A percentile compares a stretch with the other conserved stretches of the same genome.
These are phyloP conservation scores for Onygenales sp. DNA, from an alignment of 2,329 filamentous ascomycete genomes.

Conservation along the genomic window DNA sequence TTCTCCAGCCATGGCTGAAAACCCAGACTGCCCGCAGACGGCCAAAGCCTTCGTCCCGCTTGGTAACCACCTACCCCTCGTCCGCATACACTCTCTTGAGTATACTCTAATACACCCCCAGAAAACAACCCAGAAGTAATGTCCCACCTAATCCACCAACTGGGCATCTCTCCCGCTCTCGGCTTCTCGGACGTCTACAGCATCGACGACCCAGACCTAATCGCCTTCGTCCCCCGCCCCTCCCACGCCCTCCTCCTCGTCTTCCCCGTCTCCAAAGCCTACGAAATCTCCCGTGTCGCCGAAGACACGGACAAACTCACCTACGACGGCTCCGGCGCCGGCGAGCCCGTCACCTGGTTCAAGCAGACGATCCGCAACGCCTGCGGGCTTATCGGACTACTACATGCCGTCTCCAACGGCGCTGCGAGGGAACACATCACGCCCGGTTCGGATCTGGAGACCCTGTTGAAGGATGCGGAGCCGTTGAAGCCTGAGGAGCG, in stretches of 20 bases:
- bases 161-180: slow-evolving; percentile 70
- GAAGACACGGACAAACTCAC: slow-evolving; percentile 59
- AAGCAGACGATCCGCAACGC: slow-evolving; percentile 90
- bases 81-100: not conserved
- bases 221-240: slow-evolving; percentile 80
- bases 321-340: slow-evolving; percentile 58
- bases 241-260: slow-evolving; percentile 83
- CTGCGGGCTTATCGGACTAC: slow-evolving; percentile 78
- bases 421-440: slow-evolving; percentile 54
- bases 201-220: slow-evolving; percentile 73
- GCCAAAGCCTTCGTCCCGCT: slow-evolving; percentile 42
- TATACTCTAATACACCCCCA: slow-evolving; percentile 15
- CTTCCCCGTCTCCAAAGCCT: slow-evolving; percentile 71
- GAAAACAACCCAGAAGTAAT: slow-evolving; percentile 82
- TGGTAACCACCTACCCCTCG: slow-evolving; percentile 20
- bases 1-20: slow-evolving; percentile 19
- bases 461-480: slow-evolving; percentile 60
- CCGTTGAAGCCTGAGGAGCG: slow-evolving; percentile 58
- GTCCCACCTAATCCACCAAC: slow-evolving; percentile 68
- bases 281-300: slow-evolving; percentile 63
- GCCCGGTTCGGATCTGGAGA: slow-evolving; percentile 35
- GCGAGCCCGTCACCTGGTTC: slow-evolving; percentile 83
- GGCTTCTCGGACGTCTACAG: slow-evolving; percentile 87
- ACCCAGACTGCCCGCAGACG: slow-evolving; percentile 27
- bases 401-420: slow-evolving; percentile 77